Base-by-base conservation (phyloP, 148 eudicot genomes). In the Agrostemma githago region DNA sequence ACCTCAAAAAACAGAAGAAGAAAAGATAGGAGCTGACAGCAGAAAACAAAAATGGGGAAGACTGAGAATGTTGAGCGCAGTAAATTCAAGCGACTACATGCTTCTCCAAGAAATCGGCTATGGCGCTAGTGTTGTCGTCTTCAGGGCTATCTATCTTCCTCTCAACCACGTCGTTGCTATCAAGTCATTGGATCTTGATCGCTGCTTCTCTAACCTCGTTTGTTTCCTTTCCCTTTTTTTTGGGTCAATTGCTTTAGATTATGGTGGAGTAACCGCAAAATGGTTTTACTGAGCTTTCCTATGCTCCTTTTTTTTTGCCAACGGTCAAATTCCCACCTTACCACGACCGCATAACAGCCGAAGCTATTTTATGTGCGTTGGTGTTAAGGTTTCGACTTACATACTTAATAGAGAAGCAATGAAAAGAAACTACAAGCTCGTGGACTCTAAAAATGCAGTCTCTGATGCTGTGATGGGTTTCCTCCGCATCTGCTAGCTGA, bases 181-280 rank as follows among this genome's bases (percentile, higher is more conserved):
- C 81, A 96, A 96, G 84, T 89, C 90, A 48, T 84, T 96, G 89
- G 99, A 96, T 96, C 99, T 96, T 84, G 99, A 96, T 81, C 92
- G 99, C 42, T 92, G 96, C 84, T 89, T 86, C 61, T 85, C 89
- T 81, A 95, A 92, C 84, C 88, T 92, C 85, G 98, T 93, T 12
- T 12, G 85, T 73, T 51, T 51, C 39, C 41, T 14, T 1, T 34
- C 16, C 11, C 16, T 51, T 10, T 54, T 6, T 59, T n/a, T n/a
- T 58, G 34, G 17, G 72, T 65, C 43, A 39, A 68, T 54, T 14
- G 38, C 20, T n/a, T n/a, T n/a, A n/a, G n/a, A n/a, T n/a, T n/a
- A n/a, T n/a, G n/a, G n/a, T n/a, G n/a, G n/a, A n/a, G n/a, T n/a
- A n/a, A n/a, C n/a, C n/a, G n/a, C n/a, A n/a, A n/a, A n/a, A n/a